Percentiles rank a stretch among this genome's conserved stretches.
These are phyloP conservation scores for Anethum foeniculum DNA, from an alignment of 140 eudicot genomes.

Conservation along the genomic window DNA sequence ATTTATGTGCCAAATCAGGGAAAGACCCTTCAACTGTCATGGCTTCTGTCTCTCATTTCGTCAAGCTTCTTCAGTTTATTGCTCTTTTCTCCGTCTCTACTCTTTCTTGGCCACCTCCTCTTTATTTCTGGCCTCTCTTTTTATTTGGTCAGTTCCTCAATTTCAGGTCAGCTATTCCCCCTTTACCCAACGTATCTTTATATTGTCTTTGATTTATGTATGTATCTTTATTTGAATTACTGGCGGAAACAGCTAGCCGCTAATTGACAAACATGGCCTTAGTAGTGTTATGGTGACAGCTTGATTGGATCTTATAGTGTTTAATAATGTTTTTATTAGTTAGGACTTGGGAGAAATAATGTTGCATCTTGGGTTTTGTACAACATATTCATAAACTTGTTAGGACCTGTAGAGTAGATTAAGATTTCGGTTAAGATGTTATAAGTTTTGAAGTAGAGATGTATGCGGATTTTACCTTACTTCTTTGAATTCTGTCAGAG, in stretches of 20 bases:
- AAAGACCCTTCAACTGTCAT: conserved; percentile 68
- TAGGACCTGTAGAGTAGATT: not conserved
- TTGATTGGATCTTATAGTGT: not conserved
- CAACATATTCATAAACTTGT: not conserved
- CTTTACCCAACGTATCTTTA: not conserved
- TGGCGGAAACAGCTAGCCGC: not conserved
- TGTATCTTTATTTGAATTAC: not conserved
- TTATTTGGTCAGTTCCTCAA: conserved; percentile 84
- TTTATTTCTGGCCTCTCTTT: conserved; percentile 87
- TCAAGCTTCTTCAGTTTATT: conserved; percentile 65
- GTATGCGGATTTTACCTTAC: not conserved
- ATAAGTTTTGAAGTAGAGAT: not conserved
- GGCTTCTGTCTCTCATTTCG: conserved; percentile 62
- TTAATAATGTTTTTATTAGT: not conserved
- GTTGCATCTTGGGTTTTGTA: not conserved
- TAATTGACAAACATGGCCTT: too few species aligned
- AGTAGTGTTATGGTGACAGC: too few species aligned
- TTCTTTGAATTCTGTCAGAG: not conserved
- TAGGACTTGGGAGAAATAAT: not conserved
- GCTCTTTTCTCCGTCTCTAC: conserved; percentile 73
- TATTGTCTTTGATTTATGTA: not conserved
- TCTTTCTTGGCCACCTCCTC: conserved; percentile 89
- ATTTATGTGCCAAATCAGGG: conserved; percentile 51
- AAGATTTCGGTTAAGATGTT: not conserved
- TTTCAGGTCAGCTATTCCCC: conserved; percentile 44